These are phyloP conservation scores for Pezicula carpinea DNA, from an alignment of 2,329 filamentous ascomycete species.

Conservation along the genomic window DNA sequence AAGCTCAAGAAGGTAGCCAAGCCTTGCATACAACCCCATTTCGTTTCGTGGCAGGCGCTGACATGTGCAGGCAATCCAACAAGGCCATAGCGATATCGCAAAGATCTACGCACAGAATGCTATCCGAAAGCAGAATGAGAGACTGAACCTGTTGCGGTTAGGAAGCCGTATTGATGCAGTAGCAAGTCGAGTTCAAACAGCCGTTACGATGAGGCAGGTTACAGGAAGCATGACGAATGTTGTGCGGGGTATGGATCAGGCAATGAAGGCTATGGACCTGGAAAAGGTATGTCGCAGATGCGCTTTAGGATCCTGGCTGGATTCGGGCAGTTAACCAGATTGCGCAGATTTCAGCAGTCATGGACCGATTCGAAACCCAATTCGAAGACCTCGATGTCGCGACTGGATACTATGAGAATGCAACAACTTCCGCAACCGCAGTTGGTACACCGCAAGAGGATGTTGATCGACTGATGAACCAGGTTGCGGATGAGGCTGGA, in stretches of 20 bases:
- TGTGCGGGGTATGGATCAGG: slow-evolving; percentile 55
- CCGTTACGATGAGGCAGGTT: slow-evolving; percentile 57
- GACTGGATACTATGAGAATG: slow-evolving; percentile 65
- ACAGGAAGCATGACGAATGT: slow-evolving; percentile 59
- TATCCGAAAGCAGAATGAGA: slow-evolving; percentile 59
- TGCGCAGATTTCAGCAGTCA: slow-evolving; percentile 54
- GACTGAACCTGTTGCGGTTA: slow-evolving; percentile 52
- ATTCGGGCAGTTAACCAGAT: too few species aligned
- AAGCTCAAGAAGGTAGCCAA: slow-evolving; percentile 54
- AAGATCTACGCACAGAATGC: slow-evolving; percentile 60
- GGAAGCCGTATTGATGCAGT: slow-evolving; percentile 56
- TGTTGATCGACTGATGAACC: slow-evolving; percentile 78
- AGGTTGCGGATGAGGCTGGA: slow-evolving; percentile 84
- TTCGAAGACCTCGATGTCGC: slow-evolving; percentile 46
- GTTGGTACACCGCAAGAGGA: slow-evolving; percentile 75
- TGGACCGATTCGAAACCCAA: slow-evolving; percentile 60
- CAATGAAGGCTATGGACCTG: slow-evolving; percentile 60
- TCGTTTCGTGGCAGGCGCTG: slow-evolving; percentile 1
- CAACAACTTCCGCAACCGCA: slow-evolving; percentile 73
- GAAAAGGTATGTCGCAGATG: slow-evolving; percentile 43
- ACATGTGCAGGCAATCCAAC: slow-evolving; percentile 47
- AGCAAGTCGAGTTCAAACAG: slow-evolving; percentile 55
- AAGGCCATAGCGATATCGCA: slow-evolving; percentile 55
- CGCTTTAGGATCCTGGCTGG: neutral
- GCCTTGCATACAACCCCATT: neutral